These are phyloP conservation scores for Dothistroma pini DNA, from an alignment of 2,329 filamentous ascomycete species.

Conservation along the genomic window DNA sequence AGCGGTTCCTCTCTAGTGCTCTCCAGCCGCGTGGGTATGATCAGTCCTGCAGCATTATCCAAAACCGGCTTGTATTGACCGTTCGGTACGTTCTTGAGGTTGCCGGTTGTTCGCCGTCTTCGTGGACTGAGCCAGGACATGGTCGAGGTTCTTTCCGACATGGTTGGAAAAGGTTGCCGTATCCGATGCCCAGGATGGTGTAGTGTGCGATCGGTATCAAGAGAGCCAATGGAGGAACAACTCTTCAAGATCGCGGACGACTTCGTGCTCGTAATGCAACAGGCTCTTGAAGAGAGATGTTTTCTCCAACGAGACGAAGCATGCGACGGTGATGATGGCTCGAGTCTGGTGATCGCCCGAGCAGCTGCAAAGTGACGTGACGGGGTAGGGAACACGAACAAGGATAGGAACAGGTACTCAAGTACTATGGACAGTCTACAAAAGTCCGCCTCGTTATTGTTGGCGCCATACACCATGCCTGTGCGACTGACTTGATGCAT, in stretches of 20 bases:
- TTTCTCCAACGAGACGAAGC: neutral
- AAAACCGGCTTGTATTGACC: neutral
- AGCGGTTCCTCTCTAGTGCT: neutral
- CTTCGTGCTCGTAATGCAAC: neutral
- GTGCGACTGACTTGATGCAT: too few species aligned
- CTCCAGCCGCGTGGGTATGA: neutral
- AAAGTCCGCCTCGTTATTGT: too few species aligned
- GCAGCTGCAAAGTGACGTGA: neutral
- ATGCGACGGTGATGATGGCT: neutral
- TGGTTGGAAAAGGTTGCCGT: neutral
- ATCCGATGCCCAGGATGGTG: neutral
- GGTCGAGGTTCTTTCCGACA: conserved; percentile 5
- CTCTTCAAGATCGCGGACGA: neutral
- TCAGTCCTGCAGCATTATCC: neutral
- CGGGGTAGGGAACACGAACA: neutral
- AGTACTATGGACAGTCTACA: too few species aligned
- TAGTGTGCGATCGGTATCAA: neutral
- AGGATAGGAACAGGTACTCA: neutral
- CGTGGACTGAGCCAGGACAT: conserved; percentile 27
- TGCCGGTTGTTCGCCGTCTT: conserved; percentile 26
- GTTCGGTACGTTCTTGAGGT: conserved; percentile 20
- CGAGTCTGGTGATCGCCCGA: neutral
- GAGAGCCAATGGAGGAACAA: neutral
- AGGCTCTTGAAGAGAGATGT: neutral
- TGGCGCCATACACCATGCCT: too few species aligned